Evolutionary conservation across 2,329 filamentous ascomycete species (phyloP).

Genomic region (Xylariaceae sp.): DNA sequence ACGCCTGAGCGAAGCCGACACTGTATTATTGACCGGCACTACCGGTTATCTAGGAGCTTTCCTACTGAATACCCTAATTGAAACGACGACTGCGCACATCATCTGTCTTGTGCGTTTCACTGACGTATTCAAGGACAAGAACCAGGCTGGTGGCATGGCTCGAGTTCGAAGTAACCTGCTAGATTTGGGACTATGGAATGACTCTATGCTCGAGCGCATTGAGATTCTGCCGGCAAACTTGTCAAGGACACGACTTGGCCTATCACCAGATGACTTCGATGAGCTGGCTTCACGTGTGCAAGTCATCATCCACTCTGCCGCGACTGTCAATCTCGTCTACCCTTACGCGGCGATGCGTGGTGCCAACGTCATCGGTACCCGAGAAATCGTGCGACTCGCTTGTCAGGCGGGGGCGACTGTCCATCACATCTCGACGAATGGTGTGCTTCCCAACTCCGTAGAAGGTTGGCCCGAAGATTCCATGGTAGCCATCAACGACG

Average conservation of each 20-base stretch:
- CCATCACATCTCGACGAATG: constrained; percentile 82
- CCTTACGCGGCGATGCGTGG: constrained; percentile 78
- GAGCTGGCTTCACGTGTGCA: constrained; percentile 69
- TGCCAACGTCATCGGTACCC: constrained; percentile 80
- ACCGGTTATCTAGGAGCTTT: constrained; percentile 81
- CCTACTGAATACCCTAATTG: constrained; percentile 71
- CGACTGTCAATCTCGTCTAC: constrained; percentile 81
- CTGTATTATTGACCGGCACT: constrained; percentile 74
- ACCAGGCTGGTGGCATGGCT: constrained; percentile 68
- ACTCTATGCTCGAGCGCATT: constrained; percentile 78
- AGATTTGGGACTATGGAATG: constrained; percentile 79
- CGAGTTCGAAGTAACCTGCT: constrained; percentile 77
- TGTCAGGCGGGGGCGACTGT: constrained; percentile 72
- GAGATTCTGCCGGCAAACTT: constrained; percentile 78
- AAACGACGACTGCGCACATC: constrained; percentile 71
- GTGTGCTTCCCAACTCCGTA: constrained; percentile 74
- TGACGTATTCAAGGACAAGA: constrained; percentile 69
- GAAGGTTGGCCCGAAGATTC: constrained; percentile 75
- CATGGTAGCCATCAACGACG: constrained; percentile 70
- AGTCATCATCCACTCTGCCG: constrained; percentile 79
- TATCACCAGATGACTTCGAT: constrained; percentile 69
- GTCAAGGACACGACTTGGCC: constrained; percentile 70
- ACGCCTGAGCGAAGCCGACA: constrained; percentile 69
- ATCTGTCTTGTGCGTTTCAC: constrained; percentile 77
- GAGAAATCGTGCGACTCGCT: constrained; percentile 76